A percentile compares a stretch with the other conserved stretches of the same genome.
These are phyloP conservation scores for Xylariales sp. DNA, from an alignment of 2,329 filamentous ascomycete genomes.

Conservation along the genomic window DNA sequence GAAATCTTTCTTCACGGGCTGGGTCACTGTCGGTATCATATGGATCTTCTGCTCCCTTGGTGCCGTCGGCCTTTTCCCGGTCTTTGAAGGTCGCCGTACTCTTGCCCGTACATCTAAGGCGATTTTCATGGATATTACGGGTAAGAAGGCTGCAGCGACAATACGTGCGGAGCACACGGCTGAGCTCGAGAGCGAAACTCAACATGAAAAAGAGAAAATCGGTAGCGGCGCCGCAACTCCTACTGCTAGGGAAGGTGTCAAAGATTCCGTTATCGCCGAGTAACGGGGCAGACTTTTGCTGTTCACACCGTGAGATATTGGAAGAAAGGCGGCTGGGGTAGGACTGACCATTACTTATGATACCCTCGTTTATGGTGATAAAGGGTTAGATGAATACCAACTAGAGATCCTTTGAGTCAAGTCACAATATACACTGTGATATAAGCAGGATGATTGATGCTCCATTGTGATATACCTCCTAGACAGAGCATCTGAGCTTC, in stretches of 20 bases:
- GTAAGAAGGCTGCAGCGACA: conserved; percentile 28
- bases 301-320: too few relatives aligned
- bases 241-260: conserved; percentile 17
- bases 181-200: background rate
- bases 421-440: too few relatives aligned
- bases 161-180: conserved; percentile 23
- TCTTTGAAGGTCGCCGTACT: conserved; percentile 72
- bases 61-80: conserved; percentile 74
- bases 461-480: too few relatives aligned
- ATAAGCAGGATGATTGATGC: too few relatives aligned
- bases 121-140: conserved; percentile 57
- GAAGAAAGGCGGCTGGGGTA: too few relatives aligned
- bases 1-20: conserved; percentile 78
- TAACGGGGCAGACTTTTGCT: background rate
- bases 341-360: too few relatives aligned
- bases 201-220: conserved; percentile 10
- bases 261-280: conserved; percentile 10
- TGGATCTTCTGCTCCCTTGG: conserved; percentile 73
- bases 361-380: too few relatives aligned
- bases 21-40: conserved; percentile 71
- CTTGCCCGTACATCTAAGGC: conserved; percentile 56
- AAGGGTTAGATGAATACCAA: too few relatives aligned
- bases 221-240: conserved; percentile 20
- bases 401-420: too few relatives aligned
- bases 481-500: too few relatives aligned